Percentiles rank a stretch among this genome's conserved stretches.
Conservation (phyloP, 139 green algal genomes). For the Coccomyxa sp. region DNA sequence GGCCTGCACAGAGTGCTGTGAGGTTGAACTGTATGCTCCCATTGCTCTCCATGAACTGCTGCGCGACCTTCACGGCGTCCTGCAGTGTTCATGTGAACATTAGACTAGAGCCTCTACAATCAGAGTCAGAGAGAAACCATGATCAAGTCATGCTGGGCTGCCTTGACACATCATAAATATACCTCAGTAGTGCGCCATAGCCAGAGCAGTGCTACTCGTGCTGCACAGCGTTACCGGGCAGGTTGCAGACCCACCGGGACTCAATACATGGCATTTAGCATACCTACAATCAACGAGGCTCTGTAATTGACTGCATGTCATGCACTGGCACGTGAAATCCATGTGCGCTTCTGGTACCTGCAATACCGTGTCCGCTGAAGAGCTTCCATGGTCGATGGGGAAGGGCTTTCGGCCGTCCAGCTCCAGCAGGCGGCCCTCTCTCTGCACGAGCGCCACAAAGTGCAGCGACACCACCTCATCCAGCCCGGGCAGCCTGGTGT, state of each 20-base stretch:
- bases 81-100: slow-evolving; percentile 1
- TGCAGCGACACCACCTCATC: slow-evolving; percentile 83
- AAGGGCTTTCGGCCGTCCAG: slow-evolving; percentile 72
- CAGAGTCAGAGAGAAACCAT: neutral
- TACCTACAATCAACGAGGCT: too few species aligned
- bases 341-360: neutral
- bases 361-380: slow-evolving; percentile 52
- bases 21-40: slow-evolving; percentile 56
- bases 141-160: neutral
- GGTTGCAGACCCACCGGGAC: too few species aligned
- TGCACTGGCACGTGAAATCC: too few species aligned
- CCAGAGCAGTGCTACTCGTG: too few species aligned
- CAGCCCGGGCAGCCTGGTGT: slow-evolving; percentile 50
- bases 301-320: too few species aligned
- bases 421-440: slow-evolving; percentile 71
- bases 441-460: slow-evolving; percentile 81
- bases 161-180: neutral
- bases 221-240: too few species aligned
- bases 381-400: slow-evolving; percentile 71
- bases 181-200: neutral
- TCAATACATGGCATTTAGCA: too few species aligned
- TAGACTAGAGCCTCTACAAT: neutral
- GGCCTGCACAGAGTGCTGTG: too few species aligned
- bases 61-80: slow-evolving; percentile 53
- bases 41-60: slow-evolving; percentile 51